Evolutionary conservation across 2,329 filamentous ascomycete genomes (phyloP).

Genomic region (Cordyceps militaris): DNA sequence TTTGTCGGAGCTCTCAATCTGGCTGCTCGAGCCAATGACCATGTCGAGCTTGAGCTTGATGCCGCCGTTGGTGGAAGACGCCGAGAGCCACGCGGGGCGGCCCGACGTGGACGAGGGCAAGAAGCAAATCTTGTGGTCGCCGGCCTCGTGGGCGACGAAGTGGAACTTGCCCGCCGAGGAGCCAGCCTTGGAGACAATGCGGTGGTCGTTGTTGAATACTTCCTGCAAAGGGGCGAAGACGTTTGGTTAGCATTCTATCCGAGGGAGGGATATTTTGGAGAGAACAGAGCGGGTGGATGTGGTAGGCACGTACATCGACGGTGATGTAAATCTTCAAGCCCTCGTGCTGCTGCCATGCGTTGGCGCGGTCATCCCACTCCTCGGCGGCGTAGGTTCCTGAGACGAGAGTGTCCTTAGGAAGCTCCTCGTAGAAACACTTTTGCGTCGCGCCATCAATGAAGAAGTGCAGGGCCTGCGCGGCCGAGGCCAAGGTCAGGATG

Average conservation of each 20-base stretch:
- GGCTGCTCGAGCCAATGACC: conserved; percentile 87
- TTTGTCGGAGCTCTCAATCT: conserved; percentile 92
- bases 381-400: conserved; percentile 87
- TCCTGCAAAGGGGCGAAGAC: conserved; percentile 46
- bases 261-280: neutral
- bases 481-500: conserved; percentile 56
- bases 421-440: conserved; percentile 97
- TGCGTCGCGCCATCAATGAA: conserved; percentile 79
- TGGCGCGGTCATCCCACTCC: conserved; percentile 67
- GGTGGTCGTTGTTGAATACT: conserved; percentile 95
- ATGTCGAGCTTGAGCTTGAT: conserved; percentile 83
- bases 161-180: conserved; percentile 75
- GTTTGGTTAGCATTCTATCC: conserved; percentile 11
- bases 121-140: conserved; percentile 94
- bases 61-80: conserved; percentile 59
- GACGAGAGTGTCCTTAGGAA: conserved; percentile 94
- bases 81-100: conserved; percentile 64
- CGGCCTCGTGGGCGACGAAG: conserved; percentile 89
- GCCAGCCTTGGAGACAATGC: conserved; percentile 83
- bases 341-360: conserved; percentile 64
- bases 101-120: conserved; percentile 69
- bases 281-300: neutral
- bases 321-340: conserved; percentile 81
- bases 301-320: conserved; percentile 58
- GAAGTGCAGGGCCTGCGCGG: conserved; percentile 84